A percentile compares a stretch with the other conserved stretches of the same genome.
These are phyloP conservation scores for Talaromyces borbonicus DNA, from an alignment of 495 filamentous ascomycete species.

Conservation along the genomic window DNA sequence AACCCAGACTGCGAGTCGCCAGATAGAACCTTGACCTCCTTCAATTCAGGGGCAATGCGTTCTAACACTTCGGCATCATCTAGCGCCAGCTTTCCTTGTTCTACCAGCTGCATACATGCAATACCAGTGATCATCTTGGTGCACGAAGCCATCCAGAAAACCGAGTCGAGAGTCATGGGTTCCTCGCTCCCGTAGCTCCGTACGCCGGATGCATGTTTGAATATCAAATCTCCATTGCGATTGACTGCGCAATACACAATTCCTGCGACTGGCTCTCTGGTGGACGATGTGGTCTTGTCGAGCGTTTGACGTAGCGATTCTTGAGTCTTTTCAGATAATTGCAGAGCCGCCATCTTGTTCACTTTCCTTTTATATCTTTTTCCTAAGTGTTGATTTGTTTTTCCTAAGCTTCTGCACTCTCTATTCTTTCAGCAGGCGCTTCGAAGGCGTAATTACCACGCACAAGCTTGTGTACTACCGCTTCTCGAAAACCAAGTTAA, in stretches of 20 bases:
- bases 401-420: too few species aligned
- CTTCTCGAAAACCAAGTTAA: too few species aligned
- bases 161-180: constrained; percentile 40
- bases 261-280: neutral
- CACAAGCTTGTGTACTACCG: too few species aligned
- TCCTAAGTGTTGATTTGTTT: too few species aligned
- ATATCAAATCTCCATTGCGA: neutral
- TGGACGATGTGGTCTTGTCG: neutral
- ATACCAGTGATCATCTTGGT: constrained; percentile 47
- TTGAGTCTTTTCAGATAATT: neutral
- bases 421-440: too few species aligned
- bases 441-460: too few species aligned
- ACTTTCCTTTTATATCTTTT: too few species aligned
- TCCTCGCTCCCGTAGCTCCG: constrained; percentile 8
- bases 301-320: neutral
- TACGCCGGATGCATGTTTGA: neutral
- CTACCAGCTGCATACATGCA: constrained; percentile 53
- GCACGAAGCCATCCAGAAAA: constrained; percentile 53
- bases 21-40: constrained; percentile 38
- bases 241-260: constrained; percentile 6
- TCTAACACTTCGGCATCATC: constrained; percentile 42
- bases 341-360: neutral
- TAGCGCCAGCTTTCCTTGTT: constrained; percentile 41
- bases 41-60: constrained; percentile 40
- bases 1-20: constrained; percentile 14